Base-by-base conservation (phyloP, 164 flowering plant species). In the Vitis labrusca region DNA sequence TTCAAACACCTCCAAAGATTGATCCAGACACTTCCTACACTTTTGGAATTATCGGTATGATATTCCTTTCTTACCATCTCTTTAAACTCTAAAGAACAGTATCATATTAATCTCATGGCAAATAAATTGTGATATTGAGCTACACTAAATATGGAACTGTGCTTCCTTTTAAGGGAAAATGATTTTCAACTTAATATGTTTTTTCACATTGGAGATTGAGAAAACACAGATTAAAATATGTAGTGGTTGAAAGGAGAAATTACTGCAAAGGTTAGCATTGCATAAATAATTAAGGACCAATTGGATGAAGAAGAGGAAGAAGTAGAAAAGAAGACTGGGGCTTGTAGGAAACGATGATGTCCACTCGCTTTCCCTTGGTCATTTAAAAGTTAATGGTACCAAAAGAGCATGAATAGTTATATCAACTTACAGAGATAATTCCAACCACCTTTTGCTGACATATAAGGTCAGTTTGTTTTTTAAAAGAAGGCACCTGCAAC, bases 21-120 rank as follows among this genome's bases (percentile, higher is more conserved):
- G 80, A 67, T 75, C 91, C 97, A 56, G 91, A 91, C 81, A 79
- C 85, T 75, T 61, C 92, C 54, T 90, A 91, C 81, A 93, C 73
- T 50, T 96, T 96, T 79, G 99, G 98, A 61, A 90, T 96, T 19
- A 93, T 96, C 67, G 99, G 99, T 96, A 62, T 85, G 88, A 69
- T 71, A 12, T 70, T 49, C 72, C 29, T 13, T 17, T 48, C 5
- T 37, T 37, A 37, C 44, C 7, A 37, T 37, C 44, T 37, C 44
- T 3, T 37, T 37, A 37, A 37, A 37, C 44, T 37, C 7, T 37
- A 37, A 37, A 37, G 44, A 6, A 37, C 7, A 37, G 7, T 37
- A 37, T 37, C 7, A 37, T 3, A 37, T 6, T 37, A 37, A 37
- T 37, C 44, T 37, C 44, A 6, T 37, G 44, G 44, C 44, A 37